phyloP scores from a whole-genome alignment of 768 basidiomycete genomes.

The Amanita thiersii region DNA sequence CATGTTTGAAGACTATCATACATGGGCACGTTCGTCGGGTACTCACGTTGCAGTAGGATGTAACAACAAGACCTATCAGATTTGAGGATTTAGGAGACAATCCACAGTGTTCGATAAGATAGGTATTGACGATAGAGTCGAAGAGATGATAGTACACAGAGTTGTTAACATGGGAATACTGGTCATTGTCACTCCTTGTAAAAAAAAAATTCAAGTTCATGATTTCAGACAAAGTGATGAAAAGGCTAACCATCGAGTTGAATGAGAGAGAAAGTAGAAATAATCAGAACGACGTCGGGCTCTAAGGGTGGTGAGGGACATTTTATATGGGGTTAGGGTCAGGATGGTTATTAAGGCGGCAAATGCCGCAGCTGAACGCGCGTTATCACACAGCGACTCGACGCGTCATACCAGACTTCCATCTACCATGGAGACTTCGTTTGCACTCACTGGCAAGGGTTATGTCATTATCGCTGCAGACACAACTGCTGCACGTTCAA shows the following conservation, averaged over 20 bases:
- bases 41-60: conserved; percentile 62
- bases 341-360: neutral
- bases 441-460: conserved; percentile 87
- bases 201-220: neutral
- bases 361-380: conserved; percentile 6
- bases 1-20: neutral
- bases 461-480: conserved; percentile 92
- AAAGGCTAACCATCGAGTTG: conserved; percentile 57
- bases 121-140: conserved; percentile 77
- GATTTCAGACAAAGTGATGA: conserved; percentile 7
- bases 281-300: conserved; percentile 44
- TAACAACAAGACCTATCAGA: conserved; percentile 70
- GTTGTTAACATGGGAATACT: conserved; percentile 79
- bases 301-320: conserved; percentile 24
- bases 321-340: conserved; percentile 8
- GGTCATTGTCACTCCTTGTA: conserved; percentile 81
- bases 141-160: conserved; percentile 75
- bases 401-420: conserved; percentile 3
- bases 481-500: conserved; percentile 80
- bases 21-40: conserved; percentile 5
- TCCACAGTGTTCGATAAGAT: conserved; percentile 59
- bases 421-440: conserved; percentile 75
- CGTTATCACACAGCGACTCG: conserved; percentile 1
- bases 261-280: conserved; percentile 49
- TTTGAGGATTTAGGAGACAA: conserved; percentile 41